Evolutionary conservation across 2,329 filamentous ascomycete species (phyloP), one percentile per base, ranked within the genome.

Genomic region (Penicillium sp.): DNA sequence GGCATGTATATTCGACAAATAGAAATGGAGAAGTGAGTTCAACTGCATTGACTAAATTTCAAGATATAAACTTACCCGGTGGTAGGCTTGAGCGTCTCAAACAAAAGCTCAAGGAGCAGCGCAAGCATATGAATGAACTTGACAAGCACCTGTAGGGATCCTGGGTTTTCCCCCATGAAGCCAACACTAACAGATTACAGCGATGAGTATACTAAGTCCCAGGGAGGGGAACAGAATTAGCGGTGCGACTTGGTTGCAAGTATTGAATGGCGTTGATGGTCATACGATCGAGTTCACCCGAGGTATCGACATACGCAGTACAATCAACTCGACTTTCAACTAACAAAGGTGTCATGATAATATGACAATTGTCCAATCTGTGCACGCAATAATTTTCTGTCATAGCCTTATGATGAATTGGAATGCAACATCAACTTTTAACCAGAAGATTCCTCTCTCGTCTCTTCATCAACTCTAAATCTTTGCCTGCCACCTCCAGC

Each of bases 401-500:
- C 33, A 19, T 54, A 54, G 45, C 27, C 15, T 10, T 23, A 21
- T 21, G n/a, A n/a, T 27, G 16, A 19, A 29, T 29, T 23, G 11
- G 3, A 45, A 47, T 43, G 13, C 16, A 47, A 43, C 8, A 13
- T 23, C 25, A 31, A 29, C 15, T 44, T 50, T 51, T 21, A 25
- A 34, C 9, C 9, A 13, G 4, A 16, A 10, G 29, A 15, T 31
- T 31, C 4, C 1, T 25, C 16, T 50, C 21, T n/a, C 29, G 15
- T 27, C 19, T 7, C 23, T 36, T 29, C 27, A 15, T 50, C 38
- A 5, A 19, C 27, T 34, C 54, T 55, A 75, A 21, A 75, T 68
- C 58, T 72, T 74, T 5, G 70, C 67, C 10, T 55, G 65, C 74
- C 74, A 76, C 34, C 68, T 61, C 74, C 74, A 76, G 23, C 68